A percentile compares a stretch with the other conserved stretches of the same genome.
Evolutionary conservation across 768 basidiomycete genomes (phyloP).

Genomic region (Agaricus subrufescens): DNA sequence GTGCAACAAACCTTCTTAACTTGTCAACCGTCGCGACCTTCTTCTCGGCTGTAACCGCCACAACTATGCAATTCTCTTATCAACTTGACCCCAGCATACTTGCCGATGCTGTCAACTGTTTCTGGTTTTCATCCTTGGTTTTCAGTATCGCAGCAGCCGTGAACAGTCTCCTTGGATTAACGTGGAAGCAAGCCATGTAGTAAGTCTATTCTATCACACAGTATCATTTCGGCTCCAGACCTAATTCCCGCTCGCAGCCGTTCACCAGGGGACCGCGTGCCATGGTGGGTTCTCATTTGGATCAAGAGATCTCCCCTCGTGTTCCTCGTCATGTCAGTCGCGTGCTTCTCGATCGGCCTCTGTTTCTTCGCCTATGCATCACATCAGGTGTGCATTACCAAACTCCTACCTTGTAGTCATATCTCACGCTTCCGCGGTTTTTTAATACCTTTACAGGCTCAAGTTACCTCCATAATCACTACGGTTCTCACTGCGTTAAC

Average conservation of each 20-base stretch:
- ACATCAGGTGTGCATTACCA: slow-evolving; percentile 41
- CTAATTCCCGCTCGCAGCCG: slow-evolving; percentile 37
- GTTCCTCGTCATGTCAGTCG: slow-evolving; percentile 80
- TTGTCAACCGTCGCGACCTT: slow-evolving; percentile 76
- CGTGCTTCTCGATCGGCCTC: slow-evolving; percentile 76
- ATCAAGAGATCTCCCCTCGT: slow-evolving; percentile 82
- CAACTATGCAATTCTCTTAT: slow-evolving; percentile 67
- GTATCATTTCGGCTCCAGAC: background rate
- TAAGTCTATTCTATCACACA: slow-evolving; percentile 30
- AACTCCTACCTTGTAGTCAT: background rate
- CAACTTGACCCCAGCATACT: slow-evolving; percentile 27
- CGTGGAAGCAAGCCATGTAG: slow-evolving; percentile 85
- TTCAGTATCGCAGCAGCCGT: slow-evolving; percentile 77
- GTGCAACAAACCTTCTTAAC: slow-evolving; percentile 63
- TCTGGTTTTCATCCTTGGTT: slow-evolving; percentile 74
- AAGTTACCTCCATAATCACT: slow-evolving; percentile 63
- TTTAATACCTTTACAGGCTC: slow-evolving; percentile 32
- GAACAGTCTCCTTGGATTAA: slow-evolving; percentile 70
- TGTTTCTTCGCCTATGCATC: slow-evolving; percentile 78
- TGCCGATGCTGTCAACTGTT: slow-evolving; percentile 57
- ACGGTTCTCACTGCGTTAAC: slow-evolving; percentile 75
- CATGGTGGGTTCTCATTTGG: slow-evolving; percentile 85
- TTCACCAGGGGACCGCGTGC: slow-evolving; percentile 70
- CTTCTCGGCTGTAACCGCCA: slow-evolving; percentile 75
- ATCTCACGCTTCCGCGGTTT: background rate